Percentiles rank a stretch among this genome's conserved stretches.
Conservation (phyloP, 225 moss, liverwort and hornwort species). For the Straminergon stramineum region DNA sequence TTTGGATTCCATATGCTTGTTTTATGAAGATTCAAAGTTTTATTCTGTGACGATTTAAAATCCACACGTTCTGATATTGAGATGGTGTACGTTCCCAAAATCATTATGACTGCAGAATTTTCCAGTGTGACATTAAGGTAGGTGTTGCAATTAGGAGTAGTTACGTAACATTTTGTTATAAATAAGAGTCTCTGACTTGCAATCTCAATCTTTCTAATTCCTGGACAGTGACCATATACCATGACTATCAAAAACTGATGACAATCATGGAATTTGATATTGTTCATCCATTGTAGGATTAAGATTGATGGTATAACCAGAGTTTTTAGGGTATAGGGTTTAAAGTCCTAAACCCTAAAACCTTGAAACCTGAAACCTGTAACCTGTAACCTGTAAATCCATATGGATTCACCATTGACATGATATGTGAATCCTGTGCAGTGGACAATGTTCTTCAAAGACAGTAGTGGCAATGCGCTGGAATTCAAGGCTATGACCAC, state of each 20-base stretch:
- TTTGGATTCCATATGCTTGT: neutral
- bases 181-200: neutral
- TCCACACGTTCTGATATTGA: neutral
- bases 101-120: neutral
- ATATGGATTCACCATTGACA: neutral
- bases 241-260: neutral
- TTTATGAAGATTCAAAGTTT: neutral
- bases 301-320: neutral
- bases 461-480: constrained; percentile 46
- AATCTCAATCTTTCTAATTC: neutral
- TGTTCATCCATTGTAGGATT: neutral
- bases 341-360: neutral
- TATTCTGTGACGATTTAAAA: neutral
- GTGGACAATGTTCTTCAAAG: constrained; percentile 70
- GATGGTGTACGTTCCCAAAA: neutral
- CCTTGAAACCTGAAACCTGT: no score
- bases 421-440: neutral
- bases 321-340: neutral
- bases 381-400: no score
- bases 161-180: neutral
- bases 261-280: neutral
- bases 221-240: neutral
- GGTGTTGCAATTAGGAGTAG: neutral
- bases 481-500: constrained; percentile 60
- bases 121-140: neutral